Evolutionary conservation across 1,284 basidiomycete species (phyloP).

Genomic region (Trichosporon inkin): DNA sequence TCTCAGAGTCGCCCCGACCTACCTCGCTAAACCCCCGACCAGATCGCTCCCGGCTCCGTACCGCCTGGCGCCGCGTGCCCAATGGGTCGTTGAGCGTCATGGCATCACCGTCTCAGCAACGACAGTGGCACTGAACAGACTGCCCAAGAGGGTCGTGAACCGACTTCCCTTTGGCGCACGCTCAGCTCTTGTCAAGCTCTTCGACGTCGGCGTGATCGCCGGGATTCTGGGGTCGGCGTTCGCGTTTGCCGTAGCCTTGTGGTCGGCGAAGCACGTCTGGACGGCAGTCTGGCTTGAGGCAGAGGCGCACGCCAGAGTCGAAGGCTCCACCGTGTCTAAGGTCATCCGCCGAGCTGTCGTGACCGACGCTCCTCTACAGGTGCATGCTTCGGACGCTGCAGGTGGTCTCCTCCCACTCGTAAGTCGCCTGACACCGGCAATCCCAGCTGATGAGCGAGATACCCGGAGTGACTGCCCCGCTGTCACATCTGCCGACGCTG

Average conservation of each 20-base stretch:
- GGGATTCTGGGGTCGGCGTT: conserved; percentile 11
- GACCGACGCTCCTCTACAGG: not conserved
- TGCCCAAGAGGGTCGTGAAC: conserved; percentile 18
- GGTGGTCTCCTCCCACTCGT: conserved; percentile 37
- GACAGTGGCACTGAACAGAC: conserved; percentile 29
- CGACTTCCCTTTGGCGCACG: not conserved
- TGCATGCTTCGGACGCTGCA: conserved; percentile 11
- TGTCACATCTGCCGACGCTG: conserved; percentile 42
- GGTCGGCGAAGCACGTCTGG: conserved; percentile 32
- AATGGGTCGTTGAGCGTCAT: conserved; percentile 25
- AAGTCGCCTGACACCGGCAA: conserved; percentile 4
- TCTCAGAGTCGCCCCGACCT: conserved; percentile 19
- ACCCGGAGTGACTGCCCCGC: conserved; percentile 45
- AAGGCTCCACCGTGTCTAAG: not conserved
- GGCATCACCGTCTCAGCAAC: conserved; percentile 23
- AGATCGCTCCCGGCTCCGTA: conserved; percentile 17
- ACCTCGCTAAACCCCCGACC: not conserved
- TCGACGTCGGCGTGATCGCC: conserved; percentile 23
- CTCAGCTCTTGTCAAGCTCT: conserved; percentile 3
- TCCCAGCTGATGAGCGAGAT: conserved; percentile 28
- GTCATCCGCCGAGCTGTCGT: conserved; percentile 12
- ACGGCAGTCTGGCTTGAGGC: conserved; percentile 33
- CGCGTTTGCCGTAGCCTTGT: conserved; percentile 24
- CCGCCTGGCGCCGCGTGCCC: conserved; percentile 18
- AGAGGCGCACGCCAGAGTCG: conserved; percentile 27